Evolutionary conservation across 2,329 filamentous ascomycete genomes (phyloP).

Genomic region (Pseudodiploospora longispora): DNA sequence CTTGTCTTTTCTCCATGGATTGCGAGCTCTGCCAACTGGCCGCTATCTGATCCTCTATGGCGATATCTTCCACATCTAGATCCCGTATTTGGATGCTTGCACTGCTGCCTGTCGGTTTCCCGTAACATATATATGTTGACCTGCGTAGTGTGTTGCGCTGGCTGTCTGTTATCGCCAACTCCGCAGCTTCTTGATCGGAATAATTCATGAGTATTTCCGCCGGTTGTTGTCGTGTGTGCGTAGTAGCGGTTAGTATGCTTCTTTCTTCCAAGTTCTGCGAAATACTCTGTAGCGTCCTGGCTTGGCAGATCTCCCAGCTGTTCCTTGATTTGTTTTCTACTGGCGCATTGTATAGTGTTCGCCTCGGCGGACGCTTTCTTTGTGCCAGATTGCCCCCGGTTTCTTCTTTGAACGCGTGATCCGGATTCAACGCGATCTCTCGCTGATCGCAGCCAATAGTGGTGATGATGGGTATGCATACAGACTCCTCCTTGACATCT

Average conservation of each 20-base stretch:
- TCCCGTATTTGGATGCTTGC: not conserved
- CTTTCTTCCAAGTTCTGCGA: conserved; percentile 15
- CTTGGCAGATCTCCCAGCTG: conserved; percentile 12
- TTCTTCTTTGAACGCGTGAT: not conserved
- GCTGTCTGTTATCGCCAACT: not conserved
- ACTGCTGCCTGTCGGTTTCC: not conserved
- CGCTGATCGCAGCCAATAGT: conserved; percentile 46
- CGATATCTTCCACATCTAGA: too few species aligned
- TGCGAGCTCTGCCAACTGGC: too few species aligned
- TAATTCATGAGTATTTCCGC: too few species aligned
- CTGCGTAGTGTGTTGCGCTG: conserved; percentile 17
- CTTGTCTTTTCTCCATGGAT: too few species aligned
- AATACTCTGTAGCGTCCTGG: conserved; percentile 16
- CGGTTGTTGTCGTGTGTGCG: conserved; percentile 10
- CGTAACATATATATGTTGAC: conserved; percentile 16
- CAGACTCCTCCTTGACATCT: conserved; percentile 28
- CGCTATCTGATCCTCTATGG: too few species aligned
- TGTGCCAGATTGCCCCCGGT: not conserved
- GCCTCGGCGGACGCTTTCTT: conserved; percentile 4
- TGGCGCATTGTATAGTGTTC: conserved; percentile 16
- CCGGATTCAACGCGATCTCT: conserved; percentile 12
- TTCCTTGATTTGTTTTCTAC: conserved; percentile 10
- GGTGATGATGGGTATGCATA: conserved; percentile 53
- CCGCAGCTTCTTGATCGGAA: conserved; percentile 8
- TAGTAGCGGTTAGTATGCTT: conserved; percentile 23